Conservation (phyloP, 345 rosid genomes). For the Mallotus nudiflorus region DNA sequence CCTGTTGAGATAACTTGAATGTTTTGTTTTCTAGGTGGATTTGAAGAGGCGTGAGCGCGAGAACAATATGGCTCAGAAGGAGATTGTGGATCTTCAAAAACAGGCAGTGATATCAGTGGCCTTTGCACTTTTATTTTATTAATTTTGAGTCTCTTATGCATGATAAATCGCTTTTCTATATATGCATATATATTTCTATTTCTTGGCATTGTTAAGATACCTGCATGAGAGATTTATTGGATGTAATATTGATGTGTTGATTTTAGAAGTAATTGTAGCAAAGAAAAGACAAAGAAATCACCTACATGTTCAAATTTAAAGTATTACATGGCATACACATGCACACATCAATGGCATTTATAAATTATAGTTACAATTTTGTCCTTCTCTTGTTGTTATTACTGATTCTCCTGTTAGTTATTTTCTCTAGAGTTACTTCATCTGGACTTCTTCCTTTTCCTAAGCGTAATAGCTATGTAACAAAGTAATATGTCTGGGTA, state of each 20-base stretch:
- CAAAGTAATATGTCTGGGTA: no score
- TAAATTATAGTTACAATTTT: background rate
- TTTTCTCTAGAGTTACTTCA: no score
- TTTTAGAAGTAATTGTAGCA: background rate
- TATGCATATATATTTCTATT: background rate
- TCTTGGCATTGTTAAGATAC: background rate
- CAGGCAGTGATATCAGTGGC: slow-evolving; percentile 49
- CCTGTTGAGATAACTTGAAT: background rate
- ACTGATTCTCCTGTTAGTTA: no score
- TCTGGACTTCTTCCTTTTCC: background rate
- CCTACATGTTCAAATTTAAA: background rate
- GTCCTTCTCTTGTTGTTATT: background rate
- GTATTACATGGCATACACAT: background rate
- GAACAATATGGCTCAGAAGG: slow-evolving; percentile 61
- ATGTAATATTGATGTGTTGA: background rate
- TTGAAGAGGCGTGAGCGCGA: slow-evolving; percentile 83
- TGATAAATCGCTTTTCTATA: no score
- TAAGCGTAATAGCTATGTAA: background rate
- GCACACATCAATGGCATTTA: background rate
- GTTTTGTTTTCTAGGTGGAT: slow-evolving; percentile 55
- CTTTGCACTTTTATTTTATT: background rate
- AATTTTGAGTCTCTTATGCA: background rate
- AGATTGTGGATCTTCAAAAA: slow-evolving; percentile 76
- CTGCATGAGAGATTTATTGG: background rate
- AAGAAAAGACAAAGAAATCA: background rate